Conservation (phyloP, 352 stramenopile genomes). For the Blastocystis sp. region DNA sequence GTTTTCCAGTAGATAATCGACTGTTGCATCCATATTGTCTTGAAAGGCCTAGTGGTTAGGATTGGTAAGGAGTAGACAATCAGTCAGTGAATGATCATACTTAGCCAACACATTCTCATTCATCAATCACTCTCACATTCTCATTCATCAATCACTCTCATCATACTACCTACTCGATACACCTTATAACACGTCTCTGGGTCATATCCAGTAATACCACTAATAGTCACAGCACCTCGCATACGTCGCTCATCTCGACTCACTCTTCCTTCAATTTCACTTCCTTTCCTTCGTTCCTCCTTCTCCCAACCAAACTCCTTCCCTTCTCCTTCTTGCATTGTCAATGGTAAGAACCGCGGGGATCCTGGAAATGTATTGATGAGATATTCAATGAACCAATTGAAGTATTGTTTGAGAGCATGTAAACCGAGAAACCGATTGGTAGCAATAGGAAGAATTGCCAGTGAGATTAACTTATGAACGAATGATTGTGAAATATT, state of each 20-base stretch:
- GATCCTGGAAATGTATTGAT: conserved; percentile 61
- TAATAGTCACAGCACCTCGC: conserved; percentile 33
- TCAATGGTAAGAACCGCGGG: conserved; percentile 51
- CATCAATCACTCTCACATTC: no score
- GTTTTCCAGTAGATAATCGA: conserved; percentile 50
- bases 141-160: neutral
- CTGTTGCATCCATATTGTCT: conserved; percentile 56
- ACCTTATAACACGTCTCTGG: conserved; percentile 46
- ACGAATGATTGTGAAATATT: neutral
- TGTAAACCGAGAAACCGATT: neutral
- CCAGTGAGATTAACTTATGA: neutral
- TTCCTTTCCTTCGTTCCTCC: neutral
- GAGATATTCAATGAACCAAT: conserved; percentile 60
- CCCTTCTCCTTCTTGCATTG: neutral
- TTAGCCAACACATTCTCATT: no score
- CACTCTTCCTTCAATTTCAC: neutral
- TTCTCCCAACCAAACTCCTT: neutral
- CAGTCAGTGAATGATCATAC: no score
- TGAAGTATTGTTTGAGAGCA: conserved; percentile 30
- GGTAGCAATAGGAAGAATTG: neutral
- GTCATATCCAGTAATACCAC: conserved; percentile 32
- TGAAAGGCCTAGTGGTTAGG: conserved; percentile 30
- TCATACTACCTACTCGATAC: neutral
- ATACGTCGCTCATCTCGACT: conserved; percentile 4
- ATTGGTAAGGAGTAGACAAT: neutral